Base-by-base conservation (phyloP, 768 basidiomycete species). In the Multifurca ochricompacta region DNA sequence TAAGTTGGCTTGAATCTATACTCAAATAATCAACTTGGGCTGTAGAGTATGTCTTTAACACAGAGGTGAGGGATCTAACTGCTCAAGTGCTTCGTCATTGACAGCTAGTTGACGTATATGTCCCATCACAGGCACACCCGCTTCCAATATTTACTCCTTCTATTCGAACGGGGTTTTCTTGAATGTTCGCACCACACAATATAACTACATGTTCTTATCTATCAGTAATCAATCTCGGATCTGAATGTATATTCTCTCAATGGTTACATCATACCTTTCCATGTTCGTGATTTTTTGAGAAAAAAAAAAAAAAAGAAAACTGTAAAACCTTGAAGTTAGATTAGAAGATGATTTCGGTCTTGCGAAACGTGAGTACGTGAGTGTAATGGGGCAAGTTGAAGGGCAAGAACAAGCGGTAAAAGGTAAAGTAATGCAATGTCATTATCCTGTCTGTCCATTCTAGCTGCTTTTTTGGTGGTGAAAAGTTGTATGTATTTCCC, bases 41-140 rank as follows among this genome's bases (percentile, higher is more conserved):
- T 25, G 21, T 59, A 90, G 88, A 83, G 65, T 84, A 85, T 63
- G 91, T 96, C 7, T 89, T 96, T 70, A 96, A 95, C 62, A 96
- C 94, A 1, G 94, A 97, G 77, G 86, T 86, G 59, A 51, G 49
- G 8, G 25, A 2, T 28, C 14, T 13, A n/a, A 25, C 34, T 41
- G 27, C 19, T 19, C 28, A 18, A 28, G 44, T 27, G 46, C 56
- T 18, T 51, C n/a, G 42, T 23, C 28, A 31, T 21, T 54, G 18
- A 39, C 39, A 8, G 7, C 13, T 27, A 18, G n/a, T 54, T 13
- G 46, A 32, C 31, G 6, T 42, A 37, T 32, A n/a, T n/a, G n/a
- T n/a, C n/a, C n/a, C n/a, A n/a, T n/a, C n/a, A 23, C 59, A 84
- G 80, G 83, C 79, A 10, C 83, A 86, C 63, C 82, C 83, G 27